Evolutionary conservation across 2,329 filamentous ascomycete genomes (phyloP).

Genomic region (Sporothrix protearum): DNA sequence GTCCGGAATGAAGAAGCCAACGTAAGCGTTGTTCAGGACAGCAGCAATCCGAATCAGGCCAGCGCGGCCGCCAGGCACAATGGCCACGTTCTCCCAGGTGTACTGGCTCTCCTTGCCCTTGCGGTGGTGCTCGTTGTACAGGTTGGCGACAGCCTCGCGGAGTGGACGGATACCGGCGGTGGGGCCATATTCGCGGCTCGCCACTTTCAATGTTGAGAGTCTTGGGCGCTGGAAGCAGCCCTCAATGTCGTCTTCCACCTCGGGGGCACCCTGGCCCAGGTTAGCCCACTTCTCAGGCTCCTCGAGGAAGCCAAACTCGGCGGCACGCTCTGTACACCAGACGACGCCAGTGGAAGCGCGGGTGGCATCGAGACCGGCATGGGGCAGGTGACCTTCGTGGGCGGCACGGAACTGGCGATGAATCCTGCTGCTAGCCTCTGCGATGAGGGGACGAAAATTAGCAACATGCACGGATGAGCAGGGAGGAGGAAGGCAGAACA

Average conservation of each 20-base stretch:
- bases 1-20: slow-evolving; percentile 91
- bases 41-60: slow-evolving; percentile 93
- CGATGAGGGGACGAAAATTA: neutral
- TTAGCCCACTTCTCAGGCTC: slow-evolving; percentile 85
- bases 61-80: slow-evolving; percentile 88
- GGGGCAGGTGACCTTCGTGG: slow-evolving; percentile 85
- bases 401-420: slow-evolving; percentile 86
- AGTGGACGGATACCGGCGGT: slow-evolving; percentile 92
- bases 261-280: slow-evolving; percentile 86
- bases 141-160: slow-evolving; percentile 78
- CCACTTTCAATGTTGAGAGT: slow-evolving; percentile 71
- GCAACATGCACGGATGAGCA: neutral
- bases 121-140: slow-evolving; percentile 92
- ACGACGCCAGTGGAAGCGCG: slow-evolving; percentile 90
- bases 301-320: slow-evolving; percentile 83
- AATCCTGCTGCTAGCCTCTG: slow-evolving; percentile 78
- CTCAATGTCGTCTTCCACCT: slow-evolving; percentile 88
- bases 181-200: slow-evolving; percentile 84
- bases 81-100: slow-evolving; percentile 96
- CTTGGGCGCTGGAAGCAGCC: slow-evolving; percentile 78
- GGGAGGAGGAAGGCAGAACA: neutral
- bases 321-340: slow-evolving; percentile 84
- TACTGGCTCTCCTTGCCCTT: slow-evolving; percentile 85
- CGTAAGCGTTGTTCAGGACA: slow-evolving; percentile 85
- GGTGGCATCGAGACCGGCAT: slow-evolving; percentile 84